Base-by-base conservation (phyloP, 352 stramenopile species). In the Phytophthora palmivora region DNA sequence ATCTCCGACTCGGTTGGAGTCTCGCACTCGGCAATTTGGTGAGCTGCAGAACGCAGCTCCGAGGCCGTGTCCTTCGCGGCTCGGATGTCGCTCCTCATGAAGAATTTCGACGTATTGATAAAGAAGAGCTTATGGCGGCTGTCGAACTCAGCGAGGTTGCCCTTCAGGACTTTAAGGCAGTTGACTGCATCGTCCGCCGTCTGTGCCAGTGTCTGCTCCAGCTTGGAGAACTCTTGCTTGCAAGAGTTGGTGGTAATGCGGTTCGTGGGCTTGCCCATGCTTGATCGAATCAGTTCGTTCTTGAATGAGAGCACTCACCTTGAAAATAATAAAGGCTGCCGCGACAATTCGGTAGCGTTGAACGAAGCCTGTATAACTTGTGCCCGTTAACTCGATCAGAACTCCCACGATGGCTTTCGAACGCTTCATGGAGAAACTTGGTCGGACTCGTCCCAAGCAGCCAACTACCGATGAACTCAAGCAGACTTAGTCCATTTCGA, bases 71-170 rank as follows among this genome's bases (percentile, higher is more conserved):
- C 48, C 26, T 73, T 73, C 10, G 45, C 63, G 2, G 45, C 45
- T 22, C 54, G 58, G 44, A 76, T 67, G 4, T 73, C 63, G 33
- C 45, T 70, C 26, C 36, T 58, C 34, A 76, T 50, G 45, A 61
- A 67, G 19, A 43, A 63, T 16, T 55, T 67, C 21, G 68, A 70
- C 1, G 68, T 65, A 37, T 63, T 63, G 26, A 42, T 24, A 11
- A 73, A 67, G 39, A 59, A 51, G 4, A 67, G 21, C 34, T 59
- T 56, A 44, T 70, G 68, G 15, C 58, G 63, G 44, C 30, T 63
- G 22, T 76, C 68, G 26, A 73, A 73, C 11, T 63, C 58, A 36
- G 22, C 34, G 33, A 76, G 68, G 30, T 67, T 67, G 4, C 38
- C 44, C 16, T 73, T 67, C 11, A 76, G 36, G 4, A 43, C 34